Conservation (phyloP, 1,284 basidiomycete genomes). For the Ceratobasidium papillatum region DNA sequence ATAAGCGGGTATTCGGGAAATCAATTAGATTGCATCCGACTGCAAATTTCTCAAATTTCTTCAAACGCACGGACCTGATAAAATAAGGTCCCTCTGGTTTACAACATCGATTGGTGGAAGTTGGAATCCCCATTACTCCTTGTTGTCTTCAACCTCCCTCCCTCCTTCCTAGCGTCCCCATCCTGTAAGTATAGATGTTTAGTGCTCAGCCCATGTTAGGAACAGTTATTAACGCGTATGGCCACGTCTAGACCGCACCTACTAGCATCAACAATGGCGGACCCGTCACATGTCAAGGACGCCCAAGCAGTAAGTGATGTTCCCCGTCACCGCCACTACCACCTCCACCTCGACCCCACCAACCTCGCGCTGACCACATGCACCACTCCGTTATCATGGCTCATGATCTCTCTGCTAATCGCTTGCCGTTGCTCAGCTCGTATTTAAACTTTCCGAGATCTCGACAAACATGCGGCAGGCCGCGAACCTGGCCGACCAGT, state of each 20-base stretch:
- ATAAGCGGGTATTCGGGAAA: slow-evolving; percentile 14
- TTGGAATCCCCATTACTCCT: slow-evolving; percentile 7
- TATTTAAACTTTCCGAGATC: slow-evolving; percentile 26
- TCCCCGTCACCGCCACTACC: slow-evolving; percentile 8
- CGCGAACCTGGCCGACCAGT: slow-evolving; percentile 24
- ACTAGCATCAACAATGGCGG: slow-evolving; percentile 19
- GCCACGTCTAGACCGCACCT: neutral
- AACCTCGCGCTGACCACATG: neutral
- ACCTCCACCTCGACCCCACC: neutral
- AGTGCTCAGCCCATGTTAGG: neutral
- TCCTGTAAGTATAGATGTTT: neutral
- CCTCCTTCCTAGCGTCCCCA: neutral
- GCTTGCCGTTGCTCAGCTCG: slow-evolving; percentile 9
- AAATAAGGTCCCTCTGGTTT: slow-evolving; percentile 37
- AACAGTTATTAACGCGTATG: neutral
- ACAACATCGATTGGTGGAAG: neutral
- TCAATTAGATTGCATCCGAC: slow-evolving; percentile 33
- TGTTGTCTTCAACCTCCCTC: slow-evolving; percentile 6
- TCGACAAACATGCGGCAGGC: slow-evolving; percentile 32
- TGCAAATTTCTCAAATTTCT: slow-evolving; percentile 39
- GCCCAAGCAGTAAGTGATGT: slow-evolving; percentile 33
- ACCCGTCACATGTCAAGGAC: slow-evolving; percentile 31
- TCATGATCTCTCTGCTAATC: neutral
- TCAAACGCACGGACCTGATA: neutral
- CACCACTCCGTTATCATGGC: neutral